Conservation (phyloP, 306 rosid species). For the Trifolium pratense region DNA sequence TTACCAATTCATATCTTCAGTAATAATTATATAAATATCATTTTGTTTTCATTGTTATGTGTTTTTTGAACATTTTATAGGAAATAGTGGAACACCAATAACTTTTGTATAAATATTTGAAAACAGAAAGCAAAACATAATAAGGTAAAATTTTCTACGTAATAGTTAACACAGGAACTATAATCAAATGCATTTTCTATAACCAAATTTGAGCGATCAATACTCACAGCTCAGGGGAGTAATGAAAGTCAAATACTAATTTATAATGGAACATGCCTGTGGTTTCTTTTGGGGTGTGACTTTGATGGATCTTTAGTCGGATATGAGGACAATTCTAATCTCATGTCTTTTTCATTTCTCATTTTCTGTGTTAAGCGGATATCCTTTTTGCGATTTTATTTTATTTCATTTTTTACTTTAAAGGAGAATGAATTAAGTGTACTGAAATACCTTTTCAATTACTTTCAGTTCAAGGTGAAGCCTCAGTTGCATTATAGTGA, state of each 20-base stretch:
- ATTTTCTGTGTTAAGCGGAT: slow-evolving; percentile 2
- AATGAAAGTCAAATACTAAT: slow-evolving; percentile 20
- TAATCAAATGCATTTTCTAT: neutral
- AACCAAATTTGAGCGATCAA: slow-evolving; percentile 12
- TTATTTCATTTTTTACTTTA: slow-evolving; percentile 26
- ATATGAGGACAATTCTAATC: slow-evolving; percentile 12
- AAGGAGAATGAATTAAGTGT: neutral
- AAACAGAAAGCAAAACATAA: slow-evolving; percentile 1
- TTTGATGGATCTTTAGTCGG: slow-evolving; percentile 31
- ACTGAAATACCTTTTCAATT: slow-evolving; percentile 19
- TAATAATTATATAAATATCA: neutral
- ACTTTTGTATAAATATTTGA: neutral
- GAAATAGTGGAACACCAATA: slow-evolving; percentile 1
- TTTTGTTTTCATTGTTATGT: neutral
- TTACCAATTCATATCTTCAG: neutral
- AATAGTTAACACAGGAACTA: neutral
- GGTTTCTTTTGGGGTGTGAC: slow-evolving; percentile 17
- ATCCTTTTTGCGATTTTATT: slow-evolving; percentile 9
- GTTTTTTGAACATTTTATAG: neutral
- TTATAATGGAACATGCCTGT: neutral
- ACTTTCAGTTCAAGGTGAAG: slow-evolving; percentile 87
- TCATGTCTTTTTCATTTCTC: slow-evolving; percentile 14
- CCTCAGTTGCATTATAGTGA: slow-evolving; percentile 87
- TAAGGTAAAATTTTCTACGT: neutral
- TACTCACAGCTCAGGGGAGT: neutral